These are phyloP conservation scores for Penicillium sp. DNA, from an alignment of 2,329 filamentous ascomycete species.

Conservation along the genomic window DNA sequence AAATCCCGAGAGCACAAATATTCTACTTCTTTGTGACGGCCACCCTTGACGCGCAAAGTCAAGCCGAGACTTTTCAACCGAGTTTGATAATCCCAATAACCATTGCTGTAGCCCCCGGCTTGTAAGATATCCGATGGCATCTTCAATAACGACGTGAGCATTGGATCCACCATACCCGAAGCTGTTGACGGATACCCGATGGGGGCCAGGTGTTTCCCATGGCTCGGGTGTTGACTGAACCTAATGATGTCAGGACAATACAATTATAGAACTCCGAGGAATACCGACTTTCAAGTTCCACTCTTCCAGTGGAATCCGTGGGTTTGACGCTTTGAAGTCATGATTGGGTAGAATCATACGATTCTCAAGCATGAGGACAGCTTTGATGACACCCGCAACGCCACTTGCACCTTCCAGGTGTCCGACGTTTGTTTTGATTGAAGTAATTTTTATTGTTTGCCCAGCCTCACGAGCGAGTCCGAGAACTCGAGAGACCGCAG, in stretches of 20 bases:
- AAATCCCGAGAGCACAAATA: slow-evolving; percentile 26
- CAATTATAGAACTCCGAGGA: background rate
- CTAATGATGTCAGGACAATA: slow-evolving; percentile 4
- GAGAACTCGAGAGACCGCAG: background rate
- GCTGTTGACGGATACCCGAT: slow-evolving; percentile 34
- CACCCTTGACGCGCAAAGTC: background rate
- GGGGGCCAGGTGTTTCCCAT: slow-evolving; percentile 6
- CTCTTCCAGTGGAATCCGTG: slow-evolving; percentile 33
- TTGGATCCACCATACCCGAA: slow-evolving; percentile 51
- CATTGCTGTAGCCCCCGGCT: background rate
- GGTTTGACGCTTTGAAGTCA: slow-evolving; percentile 42
- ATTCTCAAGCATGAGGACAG: slow-evolving; percentile 44
- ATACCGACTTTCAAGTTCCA: slow-evolving; percentile 36
- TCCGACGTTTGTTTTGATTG: slow-evolving; percentile 26
- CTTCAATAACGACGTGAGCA: slow-evolving; percentile 44
- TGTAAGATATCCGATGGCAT: slow-evolving; percentile 13
- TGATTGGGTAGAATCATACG: slow-evolving; percentile 45
- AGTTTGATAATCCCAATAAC: background rate
- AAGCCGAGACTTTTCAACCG: background rate
- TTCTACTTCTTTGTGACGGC: background rate
- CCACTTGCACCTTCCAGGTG: slow-evolving; percentile 30
- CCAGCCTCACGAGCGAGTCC: slow-evolving; percentile 4
- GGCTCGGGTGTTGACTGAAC: slow-evolving; percentile 3
- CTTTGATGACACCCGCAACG: slow-evolving; percentile 39
- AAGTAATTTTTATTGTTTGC: slow-evolving; percentile 21